phyloP scores from a whole-genome alignment of 2,329 filamentous ascomycete species.

The Periconia sp. region DNA sequence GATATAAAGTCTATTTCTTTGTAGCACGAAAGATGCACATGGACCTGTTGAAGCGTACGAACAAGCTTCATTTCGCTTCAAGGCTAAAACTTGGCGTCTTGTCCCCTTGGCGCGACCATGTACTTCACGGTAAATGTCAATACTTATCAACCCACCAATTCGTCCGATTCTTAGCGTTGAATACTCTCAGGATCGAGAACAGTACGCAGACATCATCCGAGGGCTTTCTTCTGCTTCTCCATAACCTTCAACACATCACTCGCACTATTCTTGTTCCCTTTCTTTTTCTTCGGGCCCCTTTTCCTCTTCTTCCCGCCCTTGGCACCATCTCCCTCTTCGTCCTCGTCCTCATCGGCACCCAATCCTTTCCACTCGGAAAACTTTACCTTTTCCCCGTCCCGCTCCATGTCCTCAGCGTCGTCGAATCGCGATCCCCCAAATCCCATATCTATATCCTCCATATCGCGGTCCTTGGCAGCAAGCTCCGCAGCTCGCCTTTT shows the following conservation, averaged over 20 bases:
- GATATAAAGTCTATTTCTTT: too few species aligned
- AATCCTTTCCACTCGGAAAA: constrained; percentile 66
- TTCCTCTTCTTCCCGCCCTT: constrained; percentile 68
- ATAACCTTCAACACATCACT: constrained; percentile 81
- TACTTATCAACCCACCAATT: too few species aligned
- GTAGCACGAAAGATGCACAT: too few species aligned
- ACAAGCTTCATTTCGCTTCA: too few species aligned
- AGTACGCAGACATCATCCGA: too few species aligned
- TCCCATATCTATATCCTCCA: constrained; percentile 91
- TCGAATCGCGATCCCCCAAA: constrained; percentile 88
- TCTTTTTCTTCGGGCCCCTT: constrained; percentile 75
- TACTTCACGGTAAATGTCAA: too few species aligned
- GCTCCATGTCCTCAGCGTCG: constrained; percentile 83
- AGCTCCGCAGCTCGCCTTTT: constrained; percentile 71
- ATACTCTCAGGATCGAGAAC: too few species aligned
- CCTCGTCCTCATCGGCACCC: constrained; percentile 60
- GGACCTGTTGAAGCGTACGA: too few species aligned
- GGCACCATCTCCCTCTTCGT: constrained; percentile 48
- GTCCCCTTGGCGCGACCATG: too few species aligned
- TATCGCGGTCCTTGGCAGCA: constrained; percentile 74
- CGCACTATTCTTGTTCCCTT: constrained; percentile 78
- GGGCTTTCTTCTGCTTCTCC: constrained; percentile 67
- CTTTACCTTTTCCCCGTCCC: constrained; percentile 65
- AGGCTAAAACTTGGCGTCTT: too few species aligned
- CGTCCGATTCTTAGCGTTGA: too few species aligned